Evolutionary conservation across 495 filamentous ascomycete genomes (phyloP), one percentile per base, ranked within the genome.

Genomic region (Annulohypoxylon maeteangense): DNA sequence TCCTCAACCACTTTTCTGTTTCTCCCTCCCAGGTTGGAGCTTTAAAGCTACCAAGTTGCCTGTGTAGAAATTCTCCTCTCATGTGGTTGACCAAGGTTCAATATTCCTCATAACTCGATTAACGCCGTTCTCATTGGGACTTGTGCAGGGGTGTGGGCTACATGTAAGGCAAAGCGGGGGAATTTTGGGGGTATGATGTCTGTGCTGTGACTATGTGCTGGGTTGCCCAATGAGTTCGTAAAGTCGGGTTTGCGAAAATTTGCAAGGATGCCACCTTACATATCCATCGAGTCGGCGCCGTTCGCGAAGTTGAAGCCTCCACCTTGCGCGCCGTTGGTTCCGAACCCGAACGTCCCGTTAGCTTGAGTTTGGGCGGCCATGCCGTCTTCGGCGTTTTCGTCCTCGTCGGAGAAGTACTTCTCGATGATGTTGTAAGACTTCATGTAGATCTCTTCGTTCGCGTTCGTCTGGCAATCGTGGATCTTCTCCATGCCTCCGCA

Each of bases 371-470:
- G 78, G 67, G 83, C 82, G 20, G 81, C 81, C 72, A 84, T 85
- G 42, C 80, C 78, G 54, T 93, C 92, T 71, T 88, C 91, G 61
- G 86, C 93, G 67, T 88, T 90, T 75, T 96, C 96, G 11, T 98
- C 95, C 73, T 99, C 95, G 78, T 99, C 96, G 0, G 94, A 97
- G 87, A 99, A 99, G 87, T 99, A 98, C 85, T 97, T 98, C 88
- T 98, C 96, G 75, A 99, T 99, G 82, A 99, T 98, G 86, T 95
- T 98, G 86, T 97, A 99, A 0, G 96, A 97, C 89, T 99, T 99
- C 95, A 99, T 98, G 87, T 99, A 99, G 74, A 99, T 99, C 83
- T 99, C 96, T 83, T 98, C 96, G 83, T 99, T 99, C 83, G 96
- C 95, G 74, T 99, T 99, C 82, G 95, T 97, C 86, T 99, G 96